These are phyloP conservation scores for Heritiera fomes DNA, from an alignment of 345 rosid genomes.

Conservation along the genomic window DNA sequence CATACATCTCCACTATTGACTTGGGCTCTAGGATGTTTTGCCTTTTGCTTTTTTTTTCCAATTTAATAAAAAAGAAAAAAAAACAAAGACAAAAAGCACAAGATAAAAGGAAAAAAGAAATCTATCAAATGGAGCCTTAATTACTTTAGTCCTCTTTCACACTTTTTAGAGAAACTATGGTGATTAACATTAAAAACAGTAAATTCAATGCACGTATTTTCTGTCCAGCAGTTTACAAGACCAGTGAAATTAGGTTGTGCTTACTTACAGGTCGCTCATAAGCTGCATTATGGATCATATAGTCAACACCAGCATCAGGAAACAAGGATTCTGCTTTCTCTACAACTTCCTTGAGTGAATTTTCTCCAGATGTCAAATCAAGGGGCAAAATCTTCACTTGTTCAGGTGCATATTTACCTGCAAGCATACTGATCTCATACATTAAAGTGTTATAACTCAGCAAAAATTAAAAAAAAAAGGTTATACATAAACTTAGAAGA, in stretches of 20 bases:
- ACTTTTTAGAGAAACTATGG: background rate
- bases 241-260: constrained; percentile 12
- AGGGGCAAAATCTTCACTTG: constrained; percentile 77
- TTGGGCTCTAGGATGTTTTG: no score
- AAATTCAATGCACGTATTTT: background rate
- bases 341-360: constrained; percentile 62
- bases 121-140: background rate
- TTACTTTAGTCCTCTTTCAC: background rate
- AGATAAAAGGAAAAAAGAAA: no score
- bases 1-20: background rate
- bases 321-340: constrained; percentile 72
- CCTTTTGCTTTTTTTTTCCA: no score
- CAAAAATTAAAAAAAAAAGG: no score
- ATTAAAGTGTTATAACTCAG: background rate
- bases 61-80: no score
- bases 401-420: constrained; percentile 80
- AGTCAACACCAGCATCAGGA: constrained; percentile 68
- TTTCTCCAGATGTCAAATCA: constrained; percentile 85
- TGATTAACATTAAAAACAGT: background rate
- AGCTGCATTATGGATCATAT: constrained; percentile 92
- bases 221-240: background rate
- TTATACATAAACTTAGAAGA: background rate
- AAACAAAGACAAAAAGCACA: no score
- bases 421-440: constrained; percentile 1
- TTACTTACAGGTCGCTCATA: constrained; percentile 87